Evolutionary conservation across 495 filamentous ascomycete genomes (phyloP), one percentile per base, ranked within the genome.

Genomic region (Penicillium herquei): DNA sequence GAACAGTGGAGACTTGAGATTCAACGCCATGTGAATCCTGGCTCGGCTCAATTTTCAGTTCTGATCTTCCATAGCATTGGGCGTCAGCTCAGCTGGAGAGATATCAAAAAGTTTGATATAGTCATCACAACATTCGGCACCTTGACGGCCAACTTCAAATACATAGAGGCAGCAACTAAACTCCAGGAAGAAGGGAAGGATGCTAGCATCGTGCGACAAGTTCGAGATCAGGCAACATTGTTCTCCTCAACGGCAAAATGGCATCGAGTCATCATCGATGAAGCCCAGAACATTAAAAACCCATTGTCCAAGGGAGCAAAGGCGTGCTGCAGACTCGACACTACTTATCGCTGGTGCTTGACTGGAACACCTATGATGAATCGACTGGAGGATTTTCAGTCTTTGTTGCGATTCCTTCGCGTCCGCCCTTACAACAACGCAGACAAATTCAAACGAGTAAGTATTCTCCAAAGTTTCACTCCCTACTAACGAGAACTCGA

Each of bases 361-460:
- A 95, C 89, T 10, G 94, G 94, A 7, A 97, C 91, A 0, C 94
- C 94, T 0, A 95, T 96, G 86, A 92, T 94, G 87, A 98, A 98
- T 62, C 84, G 78, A 12, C 83, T 93, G 3, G 78, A 81, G 32
- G 94, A 97, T 64, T 72, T 96, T n/a, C 92, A 84, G 63, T 87
- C 91, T 3, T 74, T 97, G 33, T 78, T 98, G 47, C 80, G 78
- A 18, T 98, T 97, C 69, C 77, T 97, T 43, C 76, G 82, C 3
- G 94, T 95, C 60, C 82, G 77, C 42, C 92, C 93, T n/a, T 98
- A 92, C 67, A 79, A 80, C 54, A 80, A 84, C 2, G 78, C 78
- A 66, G 70, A 80, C 1, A 76, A 74, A 17, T 96, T 95, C 67
- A 80, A 78, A 26, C 40, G 45, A 30, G 84, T 84, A 67, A 68